These are phyloP conservation scores for Penicillium sp. DNA, from an alignment of 2,329 filamentous ascomycete species.

Conservation along the genomic window DNA sequence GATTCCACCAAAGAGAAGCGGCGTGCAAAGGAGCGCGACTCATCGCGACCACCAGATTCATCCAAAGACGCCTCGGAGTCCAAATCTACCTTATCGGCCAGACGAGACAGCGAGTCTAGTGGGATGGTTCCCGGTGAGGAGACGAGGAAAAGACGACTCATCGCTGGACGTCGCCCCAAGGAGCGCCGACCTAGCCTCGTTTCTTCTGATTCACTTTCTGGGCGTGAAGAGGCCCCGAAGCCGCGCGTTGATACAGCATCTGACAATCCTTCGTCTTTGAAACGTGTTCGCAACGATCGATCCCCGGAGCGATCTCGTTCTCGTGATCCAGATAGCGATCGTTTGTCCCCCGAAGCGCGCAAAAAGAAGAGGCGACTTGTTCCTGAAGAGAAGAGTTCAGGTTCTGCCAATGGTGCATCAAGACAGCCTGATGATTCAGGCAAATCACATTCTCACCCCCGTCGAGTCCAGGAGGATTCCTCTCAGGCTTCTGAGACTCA, in stretches of 20 bases:
- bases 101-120: constrained; percentile 34
- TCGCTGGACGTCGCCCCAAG: constrained; percentile 41
- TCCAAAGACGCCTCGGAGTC: constrained; percentile 30
- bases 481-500: constrained; percentile 6
- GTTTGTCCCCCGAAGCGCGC: constrained; percentile 32
- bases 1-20: constrained; percentile 27
- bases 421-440: constrained; percentile 25
- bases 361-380: constrained; percentile 45
- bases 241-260: constrained; percentile 29
- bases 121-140: constrained; percentile 33
- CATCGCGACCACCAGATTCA: constrained; percentile 33
- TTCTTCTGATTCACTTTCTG: constrained; percentile 41
- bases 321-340: constrained; percentile 32
- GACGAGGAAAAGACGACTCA: constrained; percentile 38
- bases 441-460: constrained; percentile 22
- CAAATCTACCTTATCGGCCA: constrained; percentile 26
- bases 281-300: constrained; percentile 42
- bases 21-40: constrained; percentile 32
- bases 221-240: constrained; percentile 37
- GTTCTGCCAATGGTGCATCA: constrained; percentile 31
- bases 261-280: constrained; percentile 30
- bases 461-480: constrained; percentile 17
- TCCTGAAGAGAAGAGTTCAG: constrained; percentile 38
- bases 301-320: constrained; percentile 42
- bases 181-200: constrained; percentile 39